Percentiles rank a stretch among this genome's conserved stretches.
Evolutionary conservation across 2,329 filamentous ascomycete genomes (phyloP).

Genomic region (Aspergillus hortae): DNA sequence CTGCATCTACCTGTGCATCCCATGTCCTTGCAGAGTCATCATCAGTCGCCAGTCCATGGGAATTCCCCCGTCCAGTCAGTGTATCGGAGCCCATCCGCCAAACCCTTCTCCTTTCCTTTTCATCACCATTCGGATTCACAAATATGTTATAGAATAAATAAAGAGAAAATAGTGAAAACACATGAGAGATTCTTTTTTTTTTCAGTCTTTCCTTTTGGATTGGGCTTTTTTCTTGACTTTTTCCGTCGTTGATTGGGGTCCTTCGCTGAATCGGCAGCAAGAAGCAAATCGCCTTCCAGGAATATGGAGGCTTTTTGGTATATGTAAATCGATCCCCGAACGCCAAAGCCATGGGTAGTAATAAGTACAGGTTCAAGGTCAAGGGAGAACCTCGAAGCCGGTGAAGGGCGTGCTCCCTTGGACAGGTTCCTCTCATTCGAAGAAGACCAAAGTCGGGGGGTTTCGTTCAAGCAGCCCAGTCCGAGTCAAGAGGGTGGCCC

Average conservation of each 20-base stretch:
- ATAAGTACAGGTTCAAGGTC: conserved; percentile 30
- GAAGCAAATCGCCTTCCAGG: conserved; percentile 17
- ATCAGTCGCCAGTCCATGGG: too few species aligned
- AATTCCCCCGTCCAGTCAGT: too few species aligned
- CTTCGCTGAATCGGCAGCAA: conserved; percentile 13
- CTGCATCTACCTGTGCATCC: background rate
- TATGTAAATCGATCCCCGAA: conserved; percentile 25
- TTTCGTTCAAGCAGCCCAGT: conserved; percentile 39
- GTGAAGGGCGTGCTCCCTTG: background rate
- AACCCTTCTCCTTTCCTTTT: too few species aligned
- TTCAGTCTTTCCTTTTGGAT: background rate
- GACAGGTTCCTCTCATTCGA: background rate
- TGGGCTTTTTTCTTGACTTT: conserved; percentile 1
- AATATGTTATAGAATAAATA: background rate
- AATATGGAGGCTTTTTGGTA: conserved; percentile 21
- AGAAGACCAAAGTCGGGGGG: background rate
- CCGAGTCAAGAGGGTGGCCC: conserved; percentile 44
- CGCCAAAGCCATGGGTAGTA: conserved; percentile 30
- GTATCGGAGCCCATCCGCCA: too few species aligned
- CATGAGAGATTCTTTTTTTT: conserved; percentile 8
- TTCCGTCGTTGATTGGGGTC: conserved; percentile 6
- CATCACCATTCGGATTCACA: background rate
- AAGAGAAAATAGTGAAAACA: background rate
- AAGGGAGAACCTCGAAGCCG: background rate
- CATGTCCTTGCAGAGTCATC: background rate